Percentiles rank a stretch among this genome's conserved stretches.
phyloP scores from a whole-genome alignment of 192 early-diverging fungal genomes.

The Jimgerdemannia lactiflua region DNA sequence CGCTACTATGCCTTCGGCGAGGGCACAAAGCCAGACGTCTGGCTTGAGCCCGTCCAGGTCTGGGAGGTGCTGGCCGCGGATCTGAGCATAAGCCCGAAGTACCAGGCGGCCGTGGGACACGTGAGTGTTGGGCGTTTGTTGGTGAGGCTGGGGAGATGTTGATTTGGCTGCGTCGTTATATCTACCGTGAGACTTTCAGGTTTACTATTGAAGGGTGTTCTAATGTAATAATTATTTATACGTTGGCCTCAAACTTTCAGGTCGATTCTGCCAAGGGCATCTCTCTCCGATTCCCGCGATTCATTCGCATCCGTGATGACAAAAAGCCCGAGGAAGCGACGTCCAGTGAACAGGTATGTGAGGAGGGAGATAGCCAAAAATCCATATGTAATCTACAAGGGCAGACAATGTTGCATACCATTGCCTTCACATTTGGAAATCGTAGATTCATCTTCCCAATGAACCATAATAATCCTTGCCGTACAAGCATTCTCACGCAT shows the following conservation, averaged over 20 bases:
- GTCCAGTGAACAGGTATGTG: conserved; percentile 72
- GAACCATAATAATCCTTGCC: too few relatives aligned
- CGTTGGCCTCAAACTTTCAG: conserved; percentile 25
- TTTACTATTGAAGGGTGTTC: not conserved
- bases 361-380: not conserved
- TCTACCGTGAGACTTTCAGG: not conserved
- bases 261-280: conserved; percentile 85
- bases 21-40: conserved; percentile 86
- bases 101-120: conserved; percentile 85
- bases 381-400: not conserved
- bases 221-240: conserved; percentile 4
- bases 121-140: conserved; percentile 36
- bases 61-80: conserved; percentile 99
- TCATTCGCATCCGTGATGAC: conserved; percentile 94
- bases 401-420: too few relatives aligned
- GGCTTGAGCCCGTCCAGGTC: conserved; percentile 90
- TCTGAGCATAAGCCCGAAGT: conserved; percentile 92
- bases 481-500: not conserved
- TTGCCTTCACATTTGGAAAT: too few relatives aligned
- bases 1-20: conserved; percentile 80
- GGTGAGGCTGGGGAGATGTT: too few relatives aligned
- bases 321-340: conserved; percentile 94
- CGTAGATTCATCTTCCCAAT: too few relatives aligned
- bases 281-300: conserved; percentile 96
- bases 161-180: conserved; percentile 3